Percentiles rank a stretch among this genome's conserved stretches.
Evolutionary conservation across 768 basidiomycete species (phyloP).

Genomic region (Lepiota brunneoincarnata): DNA sequence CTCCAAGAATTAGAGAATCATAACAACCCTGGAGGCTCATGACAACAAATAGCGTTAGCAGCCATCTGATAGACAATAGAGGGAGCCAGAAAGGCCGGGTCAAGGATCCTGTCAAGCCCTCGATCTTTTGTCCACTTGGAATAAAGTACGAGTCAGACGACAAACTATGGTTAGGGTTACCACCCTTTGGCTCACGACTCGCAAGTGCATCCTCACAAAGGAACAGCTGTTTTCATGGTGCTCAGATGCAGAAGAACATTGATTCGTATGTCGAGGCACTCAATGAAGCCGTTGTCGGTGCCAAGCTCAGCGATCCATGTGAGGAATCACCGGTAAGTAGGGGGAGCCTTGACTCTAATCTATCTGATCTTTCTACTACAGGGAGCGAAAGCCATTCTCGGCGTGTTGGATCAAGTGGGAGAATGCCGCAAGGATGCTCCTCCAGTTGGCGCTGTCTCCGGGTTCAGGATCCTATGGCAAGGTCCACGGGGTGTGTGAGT

Average conservation of each 20-base stretch:
- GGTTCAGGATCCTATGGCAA: conserved; percentile 94
- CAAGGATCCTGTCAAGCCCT: too few relatives aligned
- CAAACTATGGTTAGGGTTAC: conserved; percentile 11
- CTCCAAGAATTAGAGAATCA: too few relatives aligned
- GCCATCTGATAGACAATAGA: too few relatives aligned
- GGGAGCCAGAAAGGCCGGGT: too few relatives aligned
- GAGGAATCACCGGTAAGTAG: conserved; percentile 56
- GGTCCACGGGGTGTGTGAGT: conserved; percentile 53
- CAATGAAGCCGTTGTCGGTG: conserved; percentile 72
- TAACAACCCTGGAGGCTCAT: too few relatives aligned
- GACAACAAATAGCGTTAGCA: too few relatives aligned
- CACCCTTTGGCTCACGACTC: conserved; percentile 22
- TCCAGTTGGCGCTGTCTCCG: conserved; percentile 81
- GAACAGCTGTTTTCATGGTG: conserved; percentile 83
- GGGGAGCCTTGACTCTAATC: neutral
- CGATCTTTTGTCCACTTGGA: too few relatives aligned
- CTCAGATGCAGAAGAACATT: conserved; percentile 65
- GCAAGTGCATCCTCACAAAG: conserved; percentile 73
- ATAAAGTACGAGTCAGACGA: neutral
- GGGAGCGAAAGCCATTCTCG: conserved; percentile 62
- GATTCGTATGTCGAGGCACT: conserved; percentile 69
- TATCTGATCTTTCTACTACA: conserved; percentile 27
- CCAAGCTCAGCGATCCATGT: conserved; percentile 70
- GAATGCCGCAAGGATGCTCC: conserved; percentile 67
- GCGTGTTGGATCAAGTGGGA: conserved; percentile 66